Conservation (phyloP, 2,329 filamentous ascomycete genomes). For the Ophiostoma triangulosporum region DNA sequence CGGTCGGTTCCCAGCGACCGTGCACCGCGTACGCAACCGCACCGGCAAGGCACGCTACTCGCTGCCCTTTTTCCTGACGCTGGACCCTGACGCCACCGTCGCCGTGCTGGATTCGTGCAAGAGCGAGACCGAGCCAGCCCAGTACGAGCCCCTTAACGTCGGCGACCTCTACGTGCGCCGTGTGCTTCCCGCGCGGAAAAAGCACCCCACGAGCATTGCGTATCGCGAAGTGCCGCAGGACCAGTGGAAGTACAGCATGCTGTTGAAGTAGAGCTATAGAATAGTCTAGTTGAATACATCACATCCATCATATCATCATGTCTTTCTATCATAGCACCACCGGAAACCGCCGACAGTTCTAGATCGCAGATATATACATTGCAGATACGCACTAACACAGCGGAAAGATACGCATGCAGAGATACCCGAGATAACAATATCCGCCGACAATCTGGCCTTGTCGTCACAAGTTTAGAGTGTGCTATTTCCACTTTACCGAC, state of each 20-base stretch:
- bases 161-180: not conserved
- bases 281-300: no score
- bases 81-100: constrained; percentile 26
- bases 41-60: constrained; percentile 30
- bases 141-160: not conserved
- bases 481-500: no score
- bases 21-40: constrained; percentile 36
- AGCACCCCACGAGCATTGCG: constrained; percentile 6
- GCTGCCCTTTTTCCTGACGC: constrained; percentile 43
- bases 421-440: no score
- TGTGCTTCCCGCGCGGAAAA: not conserved
- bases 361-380: no score
- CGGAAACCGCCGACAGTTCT: no score
- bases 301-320: no score
- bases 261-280: not conserved
- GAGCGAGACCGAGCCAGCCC: not conserved
- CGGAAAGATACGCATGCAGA: no score
- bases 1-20: constrained; percentile 32
- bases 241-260: constrained; percentile 1
- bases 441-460: no score
- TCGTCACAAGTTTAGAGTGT: no score
- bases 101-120: not conserved
- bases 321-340: no score
- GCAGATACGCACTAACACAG: no score
- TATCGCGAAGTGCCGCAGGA: not conserved